These are phyloP conservation scores for Lentinula guzmanii DNA, from an alignment of 768 basidiomycete genomes.

Conservation along the genomic window DNA sequence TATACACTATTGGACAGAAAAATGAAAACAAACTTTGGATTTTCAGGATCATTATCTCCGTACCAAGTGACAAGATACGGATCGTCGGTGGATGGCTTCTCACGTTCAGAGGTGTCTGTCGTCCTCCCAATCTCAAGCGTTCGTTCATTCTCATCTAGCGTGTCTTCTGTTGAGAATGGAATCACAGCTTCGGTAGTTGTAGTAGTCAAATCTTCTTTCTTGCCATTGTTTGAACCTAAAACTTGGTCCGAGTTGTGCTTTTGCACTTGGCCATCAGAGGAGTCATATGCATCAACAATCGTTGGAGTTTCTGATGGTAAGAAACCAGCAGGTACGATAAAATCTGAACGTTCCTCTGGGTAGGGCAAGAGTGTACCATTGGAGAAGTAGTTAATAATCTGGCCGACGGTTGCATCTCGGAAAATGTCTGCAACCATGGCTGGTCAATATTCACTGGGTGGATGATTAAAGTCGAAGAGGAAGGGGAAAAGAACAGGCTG, in stretches of 20 bases:
- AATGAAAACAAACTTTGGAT: constrained; percentile 14
- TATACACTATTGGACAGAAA: not conserved
- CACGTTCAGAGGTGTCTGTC: not conserved
- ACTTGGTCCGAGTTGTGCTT: constrained; percentile 5
- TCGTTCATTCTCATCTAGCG: constrained; percentile 1
- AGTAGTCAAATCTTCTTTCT: not conserved
- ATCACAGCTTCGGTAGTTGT: not conserved
- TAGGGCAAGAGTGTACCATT: constrained; percentile 15
- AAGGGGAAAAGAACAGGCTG: not conserved
- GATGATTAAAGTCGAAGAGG: not conserved
- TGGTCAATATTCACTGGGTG: no score
- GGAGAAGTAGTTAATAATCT: constrained; percentile 21
- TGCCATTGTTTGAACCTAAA: not conserved
- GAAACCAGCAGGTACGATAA: constrained; percentile 9
- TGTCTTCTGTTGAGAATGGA: constrained; percentile 5
- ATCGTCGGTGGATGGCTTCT: constrained; percentile 7
- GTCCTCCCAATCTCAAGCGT: not conserved
- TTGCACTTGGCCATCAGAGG: not conserved
- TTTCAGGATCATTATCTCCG: constrained; percentile 20
- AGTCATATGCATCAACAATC: constrained; percentile 9
- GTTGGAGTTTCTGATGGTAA: constrained; percentile 1
- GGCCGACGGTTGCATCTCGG: constrained; percentile 23
- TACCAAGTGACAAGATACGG: constrained; percentile 20
- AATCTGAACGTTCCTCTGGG: constrained; percentile 13
- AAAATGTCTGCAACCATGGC: constrained; percentile 12